These are phyloP conservation scores for Metarhizium album DNA, from an alignment of 2,329 filamentous ascomycete genomes.

Conservation along the genomic window DNA sequence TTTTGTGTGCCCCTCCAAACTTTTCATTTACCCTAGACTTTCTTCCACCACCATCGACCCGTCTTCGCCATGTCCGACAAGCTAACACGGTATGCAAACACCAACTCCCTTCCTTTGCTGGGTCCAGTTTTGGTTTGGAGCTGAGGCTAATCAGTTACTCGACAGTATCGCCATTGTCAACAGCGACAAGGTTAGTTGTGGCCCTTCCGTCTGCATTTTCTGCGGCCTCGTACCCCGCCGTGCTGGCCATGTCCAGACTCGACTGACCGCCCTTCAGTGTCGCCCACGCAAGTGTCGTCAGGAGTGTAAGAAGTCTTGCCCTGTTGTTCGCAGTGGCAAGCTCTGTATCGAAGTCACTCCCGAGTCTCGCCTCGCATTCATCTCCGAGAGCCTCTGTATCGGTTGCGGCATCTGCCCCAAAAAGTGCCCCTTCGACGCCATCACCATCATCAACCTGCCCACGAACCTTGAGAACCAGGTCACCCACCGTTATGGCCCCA, in stretches of 20 bases:
- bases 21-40: conserved; percentile 4
- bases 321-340: conserved; percentile 94
- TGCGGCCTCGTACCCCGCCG: conserved; percentile 15
- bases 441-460: conserved; percentile 99
- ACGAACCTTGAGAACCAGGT: conserved; percentile 98
- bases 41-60: background rate
- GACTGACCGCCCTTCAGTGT: conserved; percentile 25
- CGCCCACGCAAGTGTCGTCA: conserved; percentile 72
- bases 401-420: conserved; percentile 99
- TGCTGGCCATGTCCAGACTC: too few species aligned
- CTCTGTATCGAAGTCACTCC: conserved; percentile 89
- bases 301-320: conserved; percentile 98
- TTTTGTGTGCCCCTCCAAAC: conserved; percentile 1
- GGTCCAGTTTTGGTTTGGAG: background rate
- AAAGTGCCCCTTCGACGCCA: conserved; percentile 97
- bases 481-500: conserved; percentile 96
- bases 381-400: conserved; percentile 91
- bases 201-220: conserved; percentile 4
- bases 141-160: conserved; percentile 15
- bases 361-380: conserved; percentile 91
- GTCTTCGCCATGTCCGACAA: conserved; percentile 70
- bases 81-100: conserved; percentile 70
- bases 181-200: conserved; percentile 72
- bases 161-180: conserved; percentile 96
- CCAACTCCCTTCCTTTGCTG: background rate